Evolutionary conservation across 116 monocot species (phyloP).

Genomic region (Phalaenopsis hybrid): DNA sequence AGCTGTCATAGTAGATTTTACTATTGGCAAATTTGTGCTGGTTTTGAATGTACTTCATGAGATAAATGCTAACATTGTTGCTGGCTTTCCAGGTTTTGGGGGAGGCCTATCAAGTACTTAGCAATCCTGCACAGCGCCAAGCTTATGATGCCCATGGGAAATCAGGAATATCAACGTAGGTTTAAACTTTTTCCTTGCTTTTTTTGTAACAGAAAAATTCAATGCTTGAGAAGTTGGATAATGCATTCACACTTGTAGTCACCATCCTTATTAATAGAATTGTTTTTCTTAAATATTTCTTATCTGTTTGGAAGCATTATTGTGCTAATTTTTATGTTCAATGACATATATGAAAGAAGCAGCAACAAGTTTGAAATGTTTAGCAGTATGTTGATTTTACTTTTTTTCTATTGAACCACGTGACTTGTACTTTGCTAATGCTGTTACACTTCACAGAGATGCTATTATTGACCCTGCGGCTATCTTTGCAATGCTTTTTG

Average conservation of each 20-base stretch:
- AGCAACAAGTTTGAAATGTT: not conserved
- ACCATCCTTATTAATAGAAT: not conserved
- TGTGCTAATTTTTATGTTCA: not conserved
- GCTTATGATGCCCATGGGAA: constrained; percentile 87
- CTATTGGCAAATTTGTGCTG: not conserved
- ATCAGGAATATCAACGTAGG: constrained; percentile 86
- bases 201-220: not conserved
- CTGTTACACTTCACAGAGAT: constrained; percentile 40
- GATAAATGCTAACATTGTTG: not conserved
- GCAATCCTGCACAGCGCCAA: constrained; percentile 78
- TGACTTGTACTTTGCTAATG: constrained; percentile 1
- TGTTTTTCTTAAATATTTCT: not conserved
- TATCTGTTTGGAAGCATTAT: not conserved
- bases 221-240: not conserved
- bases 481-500: constrained; percentile 99
- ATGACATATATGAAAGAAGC: not conserved
- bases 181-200: constrained; percentile 2
- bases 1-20: not conserved
- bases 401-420: not conserved
- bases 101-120: constrained; percentile 94
- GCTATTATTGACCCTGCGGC: constrained; percentile 93
- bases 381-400: not conserved
- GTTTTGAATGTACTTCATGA: constrained; percentile 3
- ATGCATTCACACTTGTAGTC: not conserved
- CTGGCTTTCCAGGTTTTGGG: constrained; percentile 67